Conservation (phyloP, 176 grass and related monocot genomes). For the Aegilops speltoides region DNA sequence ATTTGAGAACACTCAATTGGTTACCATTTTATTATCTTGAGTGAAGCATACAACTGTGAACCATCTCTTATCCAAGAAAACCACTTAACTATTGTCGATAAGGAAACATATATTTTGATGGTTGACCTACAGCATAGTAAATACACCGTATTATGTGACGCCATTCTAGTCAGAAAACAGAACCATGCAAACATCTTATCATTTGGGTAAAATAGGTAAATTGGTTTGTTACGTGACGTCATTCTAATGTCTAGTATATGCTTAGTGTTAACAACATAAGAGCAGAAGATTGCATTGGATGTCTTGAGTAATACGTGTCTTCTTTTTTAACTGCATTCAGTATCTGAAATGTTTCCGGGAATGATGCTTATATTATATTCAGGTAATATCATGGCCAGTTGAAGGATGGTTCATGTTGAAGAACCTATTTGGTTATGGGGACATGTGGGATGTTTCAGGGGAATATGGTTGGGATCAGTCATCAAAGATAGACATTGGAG, state of each 20-base stretch:
- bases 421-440: conserved; percentile 69
- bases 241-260: neutral
- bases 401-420: conserved; percentile 60
- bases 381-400: conserved; percentile 58
- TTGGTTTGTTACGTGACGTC: neutral
- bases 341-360: conserved; percentile 6
- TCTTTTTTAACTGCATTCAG: neutral
- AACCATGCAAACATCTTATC: neutral
- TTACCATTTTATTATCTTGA: neutral
- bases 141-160: neutral
- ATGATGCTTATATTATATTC: neutral
- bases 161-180: neutral
- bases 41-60: neutral
- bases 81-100: neutral
- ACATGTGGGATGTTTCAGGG: conserved; percentile 73
- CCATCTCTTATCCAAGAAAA: neutral
- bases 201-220: neutral
- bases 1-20: neutral
- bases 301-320: neutral
- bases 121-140: neutral
- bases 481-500: conserved; percentile 49
- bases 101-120: neutral
- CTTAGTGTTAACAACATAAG: conserved; percentile 2
- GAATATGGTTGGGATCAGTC: conserved; percentile 58
- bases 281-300: conserved; percentile 11